A percentile compares a stretch with the other conserved stretches of the same genome.
These are phyloP conservation scores for Pseudocercospora pini-densiflorae DNA, from an alignment of 2,329 filamentous ascomycete genomes.

Conservation along the genomic window DNA sequence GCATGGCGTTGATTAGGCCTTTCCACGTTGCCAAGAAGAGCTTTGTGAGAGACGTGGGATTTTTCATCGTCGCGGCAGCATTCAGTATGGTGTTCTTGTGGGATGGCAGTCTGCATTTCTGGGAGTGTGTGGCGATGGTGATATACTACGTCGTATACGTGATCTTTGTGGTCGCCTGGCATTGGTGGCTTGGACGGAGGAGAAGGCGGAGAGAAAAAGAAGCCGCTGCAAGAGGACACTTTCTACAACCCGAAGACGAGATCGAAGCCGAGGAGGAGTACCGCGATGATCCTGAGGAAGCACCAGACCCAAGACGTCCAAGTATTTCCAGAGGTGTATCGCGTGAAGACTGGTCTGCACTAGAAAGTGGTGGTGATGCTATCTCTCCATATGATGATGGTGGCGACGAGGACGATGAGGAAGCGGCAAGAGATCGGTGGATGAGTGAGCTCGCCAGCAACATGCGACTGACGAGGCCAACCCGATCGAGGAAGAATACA, in stretches of 20 bases:
- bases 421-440: conserved; percentile 66
- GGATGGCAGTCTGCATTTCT: conserved; percentile 81
- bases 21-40: conserved; percentile 89
- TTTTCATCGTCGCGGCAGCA: conserved; percentile 84
- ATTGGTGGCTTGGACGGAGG: conserved; percentile 76
- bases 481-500: conserved; percentile 69
- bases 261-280: conserved; percentile 53
- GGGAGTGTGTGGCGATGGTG: conserved; percentile 92
- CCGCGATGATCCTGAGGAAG: conserved; percentile 57
- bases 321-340: conserved; percentile 53
- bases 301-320: conserved; percentile 46
- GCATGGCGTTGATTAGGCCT: conserved; percentile 95
- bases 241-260: conserved; percentile 65
- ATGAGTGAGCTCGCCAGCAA: conserved; percentile 85
- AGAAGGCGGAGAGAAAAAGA: conserved; percentile 68
- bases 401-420: conserved; percentile 63
- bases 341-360: conserved; percentile 66
- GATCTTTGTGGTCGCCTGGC: conserved; percentile 83
- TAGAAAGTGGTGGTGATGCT: conserved; percentile 57
- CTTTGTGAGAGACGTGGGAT: conserved; percentile 88
- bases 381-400: conserved; percentile 53
- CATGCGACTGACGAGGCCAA: conserved; percentile 82
- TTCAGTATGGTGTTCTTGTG: conserved; percentile 88
- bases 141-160: conserved; percentile 91
- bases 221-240: conserved; percentile 74